phyloP scores from a whole-genome alignment of 192 early-diverging fungal genomes.

The Coemansia sp. region DNA sequence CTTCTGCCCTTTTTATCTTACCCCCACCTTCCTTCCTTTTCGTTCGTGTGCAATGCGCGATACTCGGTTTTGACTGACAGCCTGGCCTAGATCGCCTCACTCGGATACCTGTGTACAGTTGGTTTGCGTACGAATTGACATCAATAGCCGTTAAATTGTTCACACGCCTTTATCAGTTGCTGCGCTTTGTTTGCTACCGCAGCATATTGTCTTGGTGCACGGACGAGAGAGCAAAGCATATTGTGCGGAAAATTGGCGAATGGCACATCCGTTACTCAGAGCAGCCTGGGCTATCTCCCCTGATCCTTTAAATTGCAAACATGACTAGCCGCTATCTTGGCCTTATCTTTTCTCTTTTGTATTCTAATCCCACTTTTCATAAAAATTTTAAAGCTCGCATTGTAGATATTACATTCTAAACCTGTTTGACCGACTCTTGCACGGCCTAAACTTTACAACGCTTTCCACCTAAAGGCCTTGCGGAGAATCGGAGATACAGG shows the following conservation, averaged over 20 bases:
- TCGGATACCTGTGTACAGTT: background rate
- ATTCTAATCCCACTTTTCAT: background rate
- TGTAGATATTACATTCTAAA: background rate
- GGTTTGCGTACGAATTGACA: background rate
- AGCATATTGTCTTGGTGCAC: background rate
- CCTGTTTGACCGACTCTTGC: background rate
- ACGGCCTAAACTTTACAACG: background rate
- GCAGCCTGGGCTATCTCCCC: background rate
- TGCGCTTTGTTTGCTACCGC: background rate
- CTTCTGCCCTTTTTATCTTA: background rate
- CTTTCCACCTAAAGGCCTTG: background rate
- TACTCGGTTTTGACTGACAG: background rate
- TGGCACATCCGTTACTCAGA: background rate
- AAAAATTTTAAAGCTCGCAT: background rate
- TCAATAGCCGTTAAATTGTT: background rate
- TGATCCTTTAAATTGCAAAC: background rate
- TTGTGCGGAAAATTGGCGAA: slow-evolving; percentile 3
- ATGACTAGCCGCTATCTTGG: background rate
- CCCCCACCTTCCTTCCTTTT: background rate
- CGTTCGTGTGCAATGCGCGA: background rate
- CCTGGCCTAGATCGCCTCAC: background rate
- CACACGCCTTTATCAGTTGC: background rate
- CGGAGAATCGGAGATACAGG: background rate
- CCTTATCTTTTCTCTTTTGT: background rate
- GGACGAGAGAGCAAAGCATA: background rate